Evolutionary conservation across 2,329 filamentous ascomycete species (phyloP).

Genomic region (Aspergillus sp.): DNA sequence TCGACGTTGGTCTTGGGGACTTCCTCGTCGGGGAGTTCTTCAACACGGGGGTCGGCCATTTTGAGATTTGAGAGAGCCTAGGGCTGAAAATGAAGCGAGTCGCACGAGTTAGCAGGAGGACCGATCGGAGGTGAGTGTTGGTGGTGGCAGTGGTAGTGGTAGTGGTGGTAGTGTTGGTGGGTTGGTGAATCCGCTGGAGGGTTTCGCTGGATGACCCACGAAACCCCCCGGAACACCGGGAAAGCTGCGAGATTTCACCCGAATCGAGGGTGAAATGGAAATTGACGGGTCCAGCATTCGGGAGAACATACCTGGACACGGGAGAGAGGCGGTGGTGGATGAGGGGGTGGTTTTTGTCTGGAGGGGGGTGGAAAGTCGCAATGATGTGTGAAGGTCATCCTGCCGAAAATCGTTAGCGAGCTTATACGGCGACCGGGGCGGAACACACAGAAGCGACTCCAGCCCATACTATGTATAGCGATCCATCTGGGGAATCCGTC

Average conservation of each 20-base stretch:
- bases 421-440: constrained; percentile 31
- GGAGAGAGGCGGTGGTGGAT: constrained; percentile 35
- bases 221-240: constrained; percentile 17
- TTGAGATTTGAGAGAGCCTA: constrained; percentile 38
- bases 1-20: constrained; percentile 81
- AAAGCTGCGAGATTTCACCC: constrained; percentile 22
- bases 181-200: constrained; percentile 16
- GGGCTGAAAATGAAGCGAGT: constrained; percentile 4
- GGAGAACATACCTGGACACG: constrained; percentile 35
- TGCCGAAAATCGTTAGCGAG: constrained; percentile 47
- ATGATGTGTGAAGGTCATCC: constrained; percentile 40
- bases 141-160: background rate
- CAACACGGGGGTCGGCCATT: constrained; percentile 97
- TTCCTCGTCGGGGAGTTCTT: constrained; percentile 90
- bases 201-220: constrained; percentile 17
- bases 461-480: background rate
- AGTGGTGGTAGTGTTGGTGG: background rate
- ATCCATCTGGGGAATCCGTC: background rate
- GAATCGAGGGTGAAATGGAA: constrained; percentile 21
- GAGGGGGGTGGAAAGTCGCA: constrained; percentile 34
- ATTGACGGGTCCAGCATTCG: constrained; percentile 17
- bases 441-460: constrained; percentile 33
- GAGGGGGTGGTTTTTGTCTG: constrained; percentile 38
- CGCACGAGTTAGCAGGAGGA: constrained; percentile 19
- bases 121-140: background rate